phyloP scores from a whole-genome alignment of 179 eudicot species.

The Spergularia azorica region DNA sequence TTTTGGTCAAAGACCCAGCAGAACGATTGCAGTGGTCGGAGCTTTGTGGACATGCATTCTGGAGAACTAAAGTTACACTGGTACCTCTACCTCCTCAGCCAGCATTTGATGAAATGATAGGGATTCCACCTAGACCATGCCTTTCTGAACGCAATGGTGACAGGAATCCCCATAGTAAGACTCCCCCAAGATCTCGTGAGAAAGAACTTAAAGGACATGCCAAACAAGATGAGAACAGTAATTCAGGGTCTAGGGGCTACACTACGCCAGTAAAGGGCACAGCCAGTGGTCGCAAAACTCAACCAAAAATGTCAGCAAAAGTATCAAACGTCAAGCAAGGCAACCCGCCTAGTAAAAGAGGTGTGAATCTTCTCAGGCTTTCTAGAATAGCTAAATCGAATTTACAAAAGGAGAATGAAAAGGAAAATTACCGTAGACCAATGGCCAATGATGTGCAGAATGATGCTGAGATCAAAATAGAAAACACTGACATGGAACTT shows the following conservation, averaged over 20 bases:
- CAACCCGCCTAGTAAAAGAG: constrained; percentile 52
- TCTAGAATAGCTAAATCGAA: constrained; percentile 96
- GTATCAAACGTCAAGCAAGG: constrained; percentile 55
- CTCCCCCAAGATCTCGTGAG: constrained; percentile 59
- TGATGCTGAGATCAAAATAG: constrained; percentile 85
- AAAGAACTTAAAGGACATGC: constrained; percentile 53
- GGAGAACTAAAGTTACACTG: constrained; percentile 56
- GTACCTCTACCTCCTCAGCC: constrained; percentile 79
- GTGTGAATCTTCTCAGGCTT: constrained; percentile 80
- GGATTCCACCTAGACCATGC: constrained; percentile 51
- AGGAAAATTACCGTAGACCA: constrained; percentile 95
- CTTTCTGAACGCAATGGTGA: constrained; percentile 71
- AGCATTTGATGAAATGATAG: constrained; percentile 75
- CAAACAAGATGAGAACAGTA: constrained; percentile 63
- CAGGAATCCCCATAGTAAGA: constrained; percentile 51
- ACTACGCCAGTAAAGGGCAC: constrained; percentile 69
- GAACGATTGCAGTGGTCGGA: constrained; percentile 93
- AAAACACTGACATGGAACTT: constrained; percentile 97
- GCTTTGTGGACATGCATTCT: constrained; percentile 82
- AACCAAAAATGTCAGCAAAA: constrained; percentile 52
- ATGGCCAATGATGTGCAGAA: constrained; percentile 64
- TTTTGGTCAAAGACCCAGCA: constrained; percentile 89
- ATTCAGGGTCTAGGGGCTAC: constrained; percentile 44
- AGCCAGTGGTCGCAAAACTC: constrained; percentile 59
- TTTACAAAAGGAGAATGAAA: constrained; percentile 84